These are phyloP conservation scores for Trichoderma citrinoviride DNA, from an alignment of 2,329 filamentous ascomycete genomes.

Conservation along the genomic window DNA sequence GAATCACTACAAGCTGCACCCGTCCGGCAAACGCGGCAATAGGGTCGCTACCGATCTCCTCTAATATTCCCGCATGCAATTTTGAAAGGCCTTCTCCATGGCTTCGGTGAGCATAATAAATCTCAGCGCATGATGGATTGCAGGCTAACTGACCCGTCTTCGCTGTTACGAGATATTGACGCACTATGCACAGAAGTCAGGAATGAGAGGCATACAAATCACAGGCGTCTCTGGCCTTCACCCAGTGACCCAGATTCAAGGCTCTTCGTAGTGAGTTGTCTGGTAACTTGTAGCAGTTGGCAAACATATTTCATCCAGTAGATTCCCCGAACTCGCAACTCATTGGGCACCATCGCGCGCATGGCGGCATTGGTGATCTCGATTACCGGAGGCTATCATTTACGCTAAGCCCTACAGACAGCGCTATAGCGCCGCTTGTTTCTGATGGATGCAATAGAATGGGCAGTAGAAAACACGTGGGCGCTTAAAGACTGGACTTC, in stretches of 20 bases:
- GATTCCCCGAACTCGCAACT: too few relatives aligned
- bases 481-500: not conserved
- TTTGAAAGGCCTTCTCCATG: too few relatives aligned
- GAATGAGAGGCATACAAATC: too few relatives aligned
- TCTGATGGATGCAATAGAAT: not conserved
- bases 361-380: not conserved
- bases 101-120: not conserved
- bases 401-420: not conserved
- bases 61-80: not conserved
- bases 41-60: too few relatives aligned
- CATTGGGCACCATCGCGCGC: not conserved
- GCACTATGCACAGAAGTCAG: not conserved
- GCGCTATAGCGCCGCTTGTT: not conserved
- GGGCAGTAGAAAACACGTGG: not conserved
- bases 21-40: not conserved
- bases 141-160: not conserved
- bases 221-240: too few relatives aligned
- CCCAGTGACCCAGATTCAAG: too few relatives aligned
- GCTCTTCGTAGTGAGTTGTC: too few relatives aligned
- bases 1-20: too few relatives aligned
- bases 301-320: too few relatives aligned
- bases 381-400: not conserved
- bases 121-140: not conserved
- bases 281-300: too few relatives aligned
- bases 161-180: not conserved